phyloP scores from a whole-genome alignment of 2,329 filamentous ascomycete species.

The Pezicula neosporulosa region DNA sequence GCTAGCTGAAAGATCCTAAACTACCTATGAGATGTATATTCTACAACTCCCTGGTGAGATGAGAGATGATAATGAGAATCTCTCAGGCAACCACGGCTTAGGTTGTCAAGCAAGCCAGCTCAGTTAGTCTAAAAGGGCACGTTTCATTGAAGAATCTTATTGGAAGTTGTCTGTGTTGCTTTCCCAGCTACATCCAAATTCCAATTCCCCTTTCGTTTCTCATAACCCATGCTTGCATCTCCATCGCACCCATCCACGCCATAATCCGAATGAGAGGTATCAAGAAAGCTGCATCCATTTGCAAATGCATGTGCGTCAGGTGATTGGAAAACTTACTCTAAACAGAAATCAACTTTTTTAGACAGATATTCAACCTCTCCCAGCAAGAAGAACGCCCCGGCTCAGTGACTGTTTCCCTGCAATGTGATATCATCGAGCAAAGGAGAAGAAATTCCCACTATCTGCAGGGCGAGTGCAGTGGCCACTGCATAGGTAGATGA shows the following conservation, averaged over 20 bases:
- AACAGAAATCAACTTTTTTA: conserved; percentile 26
- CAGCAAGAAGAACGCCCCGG: conserved; percentile 18
- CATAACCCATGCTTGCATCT: background rate
- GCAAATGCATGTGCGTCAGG: conserved; percentile 21
- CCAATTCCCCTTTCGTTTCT: conserved; percentile 3
- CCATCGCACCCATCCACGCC: conserved; percentile 11
- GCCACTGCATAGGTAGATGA: background rate
- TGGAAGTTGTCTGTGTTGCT: background rate
- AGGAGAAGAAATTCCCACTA: conserved; percentile 13
- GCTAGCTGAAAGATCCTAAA: no score
- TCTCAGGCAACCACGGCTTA: no score
- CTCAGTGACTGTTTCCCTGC: conserved; percentile 6
- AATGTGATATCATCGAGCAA: conserved; percentile 18
- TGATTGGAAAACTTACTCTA: conserved; percentile 24
- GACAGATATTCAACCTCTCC: conserved; percentile 21
- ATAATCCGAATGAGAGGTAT: conserved; percentile 15
- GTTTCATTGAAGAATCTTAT: no score
- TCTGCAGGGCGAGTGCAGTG: conserved; percentile 17
- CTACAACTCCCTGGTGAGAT: no score
- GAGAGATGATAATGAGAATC: no score
- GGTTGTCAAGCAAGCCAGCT: no score
- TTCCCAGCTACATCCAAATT: conserved; percentile 11
- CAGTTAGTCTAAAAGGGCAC: no score
- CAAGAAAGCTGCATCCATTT: conserved; percentile 13
- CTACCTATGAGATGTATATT: no score